Conservation (phyloP, 2,329 filamentous ascomycete genomes). For the Paracamarosporium sp. region DNA sequence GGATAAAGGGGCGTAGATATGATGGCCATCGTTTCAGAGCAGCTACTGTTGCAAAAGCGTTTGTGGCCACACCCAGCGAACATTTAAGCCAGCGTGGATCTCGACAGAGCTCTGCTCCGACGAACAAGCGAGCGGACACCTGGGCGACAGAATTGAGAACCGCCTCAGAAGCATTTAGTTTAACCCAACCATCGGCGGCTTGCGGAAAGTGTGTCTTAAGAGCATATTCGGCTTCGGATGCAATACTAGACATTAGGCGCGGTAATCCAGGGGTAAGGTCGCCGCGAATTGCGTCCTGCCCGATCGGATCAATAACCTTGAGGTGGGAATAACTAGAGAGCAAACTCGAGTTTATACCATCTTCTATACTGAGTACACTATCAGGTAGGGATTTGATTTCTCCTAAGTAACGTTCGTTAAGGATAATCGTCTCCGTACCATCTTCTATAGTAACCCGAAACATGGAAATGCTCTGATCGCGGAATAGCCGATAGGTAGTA, state of each 20-base stretch:
- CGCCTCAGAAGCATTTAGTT: neutral
- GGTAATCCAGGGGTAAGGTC: neutral
- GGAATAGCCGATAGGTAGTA: neutral
- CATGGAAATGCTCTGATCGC: neutral
- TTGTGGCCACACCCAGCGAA: constrained; percentile 11
- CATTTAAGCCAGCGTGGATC: constrained; percentile 13
- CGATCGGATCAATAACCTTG: neutral
- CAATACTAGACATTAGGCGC: neutral
- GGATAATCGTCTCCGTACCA: neutral
- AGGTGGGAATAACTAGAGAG: neutral
- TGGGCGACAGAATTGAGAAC: constrained; percentile 13
- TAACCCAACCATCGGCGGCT: neutral
- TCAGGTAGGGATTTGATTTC: neutral
- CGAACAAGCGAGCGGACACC: constrained; percentile 16
- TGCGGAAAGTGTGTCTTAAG: neutral
- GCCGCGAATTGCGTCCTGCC: neutral
- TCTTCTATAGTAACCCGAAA: neutral
- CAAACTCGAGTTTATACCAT: neutral
- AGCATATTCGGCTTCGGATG: neutral
- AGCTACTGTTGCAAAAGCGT: constrained; percentile 12
- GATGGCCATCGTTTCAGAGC: constrained; percentile 10
- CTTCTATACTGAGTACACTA: neutral
- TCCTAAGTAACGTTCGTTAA: neutral
- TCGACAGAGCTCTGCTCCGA: constrained; percentile 15
- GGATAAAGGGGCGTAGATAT: constrained; percentile 8